Conservation (phyloP, 257 asterid genomes). For the Mitragyna speciosa region DNA sequence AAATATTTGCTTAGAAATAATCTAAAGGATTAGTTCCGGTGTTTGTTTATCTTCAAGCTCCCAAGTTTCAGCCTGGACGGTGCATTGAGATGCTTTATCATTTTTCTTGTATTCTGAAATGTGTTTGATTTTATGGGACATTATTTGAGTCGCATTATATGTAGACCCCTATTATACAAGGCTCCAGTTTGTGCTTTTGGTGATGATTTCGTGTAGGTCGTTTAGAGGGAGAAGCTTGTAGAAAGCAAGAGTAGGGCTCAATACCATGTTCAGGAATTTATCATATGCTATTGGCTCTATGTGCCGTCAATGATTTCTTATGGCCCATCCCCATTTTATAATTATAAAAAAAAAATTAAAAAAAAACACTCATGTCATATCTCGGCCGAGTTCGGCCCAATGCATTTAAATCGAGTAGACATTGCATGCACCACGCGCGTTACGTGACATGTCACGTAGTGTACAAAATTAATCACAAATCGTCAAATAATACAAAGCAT, state of each 20-base stretch:
- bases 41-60: slow-evolving; percentile 60
- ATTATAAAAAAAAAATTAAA: too few relatives aligned
- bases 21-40: slow-evolving; percentile 70
- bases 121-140: not conserved
- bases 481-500: too few relatives aligned
- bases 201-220: not conserved
- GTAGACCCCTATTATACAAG: not conserved
- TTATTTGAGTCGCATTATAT: not conserved
- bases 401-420: too few relatives aligned
- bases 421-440: too few relatives aligned
- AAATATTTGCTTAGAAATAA: too few relatives aligned
- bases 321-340: not conserved
- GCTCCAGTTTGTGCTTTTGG: slow-evolving; percentile 2
- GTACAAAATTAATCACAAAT: too few relatives aligned
- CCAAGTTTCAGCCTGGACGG: slow-evolving; percentile 64
- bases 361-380: too few relatives aligned
- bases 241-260: not conserved
- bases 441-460: too few relatives aligned
- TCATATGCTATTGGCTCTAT: not conserved
- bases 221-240: not conserved
- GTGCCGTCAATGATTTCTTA: not conserved
- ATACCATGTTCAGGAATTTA: not conserved
- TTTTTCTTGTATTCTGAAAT: not conserved
- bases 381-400: too few relatives aligned
- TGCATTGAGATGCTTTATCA: slow-evolving; percentile 16